phyloP scores from a whole-genome alignment of 495 filamentous ascomycete genomes.

The Massariosphaeria phaeospora region DNA sequence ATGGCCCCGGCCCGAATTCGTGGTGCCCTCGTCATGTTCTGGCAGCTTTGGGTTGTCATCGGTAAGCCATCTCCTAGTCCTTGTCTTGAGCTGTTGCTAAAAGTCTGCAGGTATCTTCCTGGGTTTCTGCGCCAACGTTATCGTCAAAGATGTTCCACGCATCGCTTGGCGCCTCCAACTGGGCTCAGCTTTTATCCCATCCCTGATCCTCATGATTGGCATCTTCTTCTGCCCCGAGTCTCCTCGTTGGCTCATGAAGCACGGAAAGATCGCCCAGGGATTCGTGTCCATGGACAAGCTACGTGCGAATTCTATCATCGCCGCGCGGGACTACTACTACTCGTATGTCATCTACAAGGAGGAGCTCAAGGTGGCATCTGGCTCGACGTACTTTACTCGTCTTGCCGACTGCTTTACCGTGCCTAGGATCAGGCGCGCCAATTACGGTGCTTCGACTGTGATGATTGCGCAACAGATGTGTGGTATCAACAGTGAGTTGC shows the following conservation, averaged over 20 bases:
- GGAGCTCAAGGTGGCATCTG: slow-evolving; percentile 22
- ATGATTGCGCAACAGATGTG: slow-evolving; percentile 83
- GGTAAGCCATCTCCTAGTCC: slow-evolving; percentile 11
- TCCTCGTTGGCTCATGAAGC: slow-evolving; percentile 32
- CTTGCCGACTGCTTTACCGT: slow-evolving; percentile 67
- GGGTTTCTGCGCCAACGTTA: slow-evolving; percentile 35
- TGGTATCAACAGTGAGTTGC: slow-evolving; percentile 45
- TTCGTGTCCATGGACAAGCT: slow-evolving; percentile 44
- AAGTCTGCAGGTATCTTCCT: slow-evolving; percentile 35
- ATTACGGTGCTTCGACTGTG: slow-evolving; percentile 58
- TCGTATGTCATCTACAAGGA: slow-evolving; percentile 39
- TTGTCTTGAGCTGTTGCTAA: slow-evolving; percentile 16
- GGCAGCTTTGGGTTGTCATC: slow-evolving; percentile 47
- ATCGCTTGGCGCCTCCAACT: slow-evolving; percentile 46
- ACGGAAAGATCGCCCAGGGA: slow-evolving; percentile 12
- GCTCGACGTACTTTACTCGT: slow-evolving; percentile 37
- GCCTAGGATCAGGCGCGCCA: slow-evolving; percentile 63
- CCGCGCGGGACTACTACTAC: slow-evolving; percentile 53
- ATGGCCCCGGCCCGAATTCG: slow-evolving; percentile 53
- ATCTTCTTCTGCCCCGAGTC: slow-evolving; percentile 39
- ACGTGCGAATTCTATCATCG: slow-evolving; percentile 47
- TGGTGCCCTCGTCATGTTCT: slow-evolving; percentile 59
- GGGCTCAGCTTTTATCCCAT: slow-evolving; percentile 45
- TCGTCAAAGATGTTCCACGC: slow-evolving; percentile 27
- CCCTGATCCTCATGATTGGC: slow-evolving; percentile 30